Conservation (phyloP, 352 stramenopile species). For the Pythium biforme region DNA sequence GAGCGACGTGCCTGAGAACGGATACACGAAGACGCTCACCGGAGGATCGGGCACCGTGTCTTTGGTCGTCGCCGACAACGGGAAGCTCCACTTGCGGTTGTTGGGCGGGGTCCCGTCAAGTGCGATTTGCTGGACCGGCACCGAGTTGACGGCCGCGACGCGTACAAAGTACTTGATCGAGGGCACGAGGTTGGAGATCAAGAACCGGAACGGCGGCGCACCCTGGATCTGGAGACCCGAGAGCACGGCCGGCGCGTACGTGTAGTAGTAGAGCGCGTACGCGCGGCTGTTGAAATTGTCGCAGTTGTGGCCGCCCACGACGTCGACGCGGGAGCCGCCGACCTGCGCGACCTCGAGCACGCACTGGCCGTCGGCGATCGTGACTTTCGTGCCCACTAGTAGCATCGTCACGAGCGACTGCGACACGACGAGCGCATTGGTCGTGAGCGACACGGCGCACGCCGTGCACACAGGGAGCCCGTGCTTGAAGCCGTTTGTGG, state of each 20-base stretch:
- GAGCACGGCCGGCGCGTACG: slow-evolving; percentile 44
- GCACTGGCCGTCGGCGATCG: slow-evolving; percentile 50
- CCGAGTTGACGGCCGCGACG: slow-evolving; percentile 89
- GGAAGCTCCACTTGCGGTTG: slow-evolving; percentile 92
- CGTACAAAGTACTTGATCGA: slow-evolving; percentile 89
- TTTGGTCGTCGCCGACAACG: slow-evolving; percentile 63
- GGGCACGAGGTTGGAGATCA: slow-evolving; percentile 68
- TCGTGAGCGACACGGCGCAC: slow-evolving; percentile 48
- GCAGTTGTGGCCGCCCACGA: slow-evolving; percentile 31
- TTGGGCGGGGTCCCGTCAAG: slow-evolving; percentile 72
- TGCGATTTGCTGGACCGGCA: slow-evolving; percentile 84
- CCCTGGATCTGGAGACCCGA: slow-evolving; percentile 62
- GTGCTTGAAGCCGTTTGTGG: slow-evolving; percentile 62
- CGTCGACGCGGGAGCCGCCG: slow-evolving; percentile 23
- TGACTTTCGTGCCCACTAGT: slow-evolving; percentile 42
- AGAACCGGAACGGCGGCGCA: slow-evolving; percentile 76
- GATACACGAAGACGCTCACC: slow-evolving; percentile 51
- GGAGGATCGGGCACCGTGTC: slow-evolving; percentile 83
- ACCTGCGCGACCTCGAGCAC: slow-evolving; percentile 34
- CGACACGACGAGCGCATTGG: slow-evolving; percentile 38
- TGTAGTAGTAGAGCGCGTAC: slow-evolving; percentile 68
- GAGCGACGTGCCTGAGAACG: slow-evolving; percentile 57
- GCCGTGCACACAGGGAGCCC: slow-evolving; percentile 43
- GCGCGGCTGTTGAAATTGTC: slow-evolving; percentile 42
- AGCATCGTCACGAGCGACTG: slow-evolving; percentile 32